Conservation (phyloP, 306 rosid species). For the Argentina anserina region DNA sequence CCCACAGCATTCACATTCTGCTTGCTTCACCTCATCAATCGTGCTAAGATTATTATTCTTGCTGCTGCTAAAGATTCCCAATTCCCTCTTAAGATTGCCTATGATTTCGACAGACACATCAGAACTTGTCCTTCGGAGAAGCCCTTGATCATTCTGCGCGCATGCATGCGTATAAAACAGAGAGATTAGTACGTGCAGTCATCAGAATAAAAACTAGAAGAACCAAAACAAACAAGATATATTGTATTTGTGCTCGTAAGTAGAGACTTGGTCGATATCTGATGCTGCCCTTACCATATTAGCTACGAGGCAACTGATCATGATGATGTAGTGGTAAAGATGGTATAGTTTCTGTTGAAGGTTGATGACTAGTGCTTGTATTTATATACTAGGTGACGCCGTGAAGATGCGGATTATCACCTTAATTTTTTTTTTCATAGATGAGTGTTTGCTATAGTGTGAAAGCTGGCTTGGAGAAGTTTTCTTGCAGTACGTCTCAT, state of each 20-base stretch:
- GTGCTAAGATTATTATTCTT: not conserved
- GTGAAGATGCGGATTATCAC: not conserved
- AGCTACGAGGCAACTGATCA: not conserved
- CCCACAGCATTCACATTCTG: conserved; percentile 63
- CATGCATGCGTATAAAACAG: not conserved
- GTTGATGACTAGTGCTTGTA: not conserved
- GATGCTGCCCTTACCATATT: not conserved
- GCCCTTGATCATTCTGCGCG: conserved; percentile 29
- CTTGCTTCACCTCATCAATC: conserved; percentile 46
- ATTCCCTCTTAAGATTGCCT: conserved; percentile 18
- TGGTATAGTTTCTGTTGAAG: not conserved
- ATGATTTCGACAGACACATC: conserved; percentile 37
- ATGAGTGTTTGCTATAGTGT: conserved; percentile 11
- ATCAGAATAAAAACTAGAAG: not conserved
- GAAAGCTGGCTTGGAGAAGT: conserved; percentile 1
- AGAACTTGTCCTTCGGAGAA: conserved; percentile 43
- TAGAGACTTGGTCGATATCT: not conserved
- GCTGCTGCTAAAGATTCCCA: not conserved
- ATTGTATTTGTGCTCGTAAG: not conserved
- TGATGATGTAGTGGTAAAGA: not conserved
- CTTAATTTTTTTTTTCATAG: not conserved
- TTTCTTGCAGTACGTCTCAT: conserved; percentile 9
- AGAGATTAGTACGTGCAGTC: not conserved
- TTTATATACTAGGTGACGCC: not conserved
- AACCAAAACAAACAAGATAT: not conserved